These are phyloP conservation scores for Hirschioporus abietinus DNA, from an alignment of 768 basidiomycete species.

Conservation along the genomic window DNA sequence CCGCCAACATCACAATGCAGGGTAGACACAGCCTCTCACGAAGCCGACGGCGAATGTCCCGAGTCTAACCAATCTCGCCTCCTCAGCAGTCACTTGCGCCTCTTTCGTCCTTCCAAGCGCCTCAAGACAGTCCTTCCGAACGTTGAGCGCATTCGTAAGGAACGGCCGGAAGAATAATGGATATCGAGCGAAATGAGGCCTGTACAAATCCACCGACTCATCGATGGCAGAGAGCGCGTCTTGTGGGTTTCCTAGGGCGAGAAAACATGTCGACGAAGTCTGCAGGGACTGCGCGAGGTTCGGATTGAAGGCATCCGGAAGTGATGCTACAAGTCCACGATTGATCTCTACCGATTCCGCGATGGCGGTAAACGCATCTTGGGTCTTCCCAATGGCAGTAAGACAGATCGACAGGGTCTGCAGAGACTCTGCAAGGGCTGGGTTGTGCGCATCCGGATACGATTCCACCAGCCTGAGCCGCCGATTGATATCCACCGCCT, in stretches of 20 bases:
- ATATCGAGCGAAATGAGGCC: not conserved
- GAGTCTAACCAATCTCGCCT: too few relatives aligned
- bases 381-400: too few relatives aligned
- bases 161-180: too few relatives aligned
- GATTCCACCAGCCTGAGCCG: too few relatives aligned
- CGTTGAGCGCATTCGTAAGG: too few relatives aligned
- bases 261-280: conserved; percentile 7
- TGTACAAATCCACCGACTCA: conserved; percentile 5
- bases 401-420: not conserved
- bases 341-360: conserved; percentile 7
- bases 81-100: too few relatives aligned
- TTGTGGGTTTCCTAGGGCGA: conserved; percentile 1
- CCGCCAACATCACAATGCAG: too few relatives aligned
- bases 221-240: conserved; percentile 11
- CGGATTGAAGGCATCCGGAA: conserved; percentile 8
- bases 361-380: conserved; percentile 9
- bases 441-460: not conserved
- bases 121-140: too few relatives aligned
- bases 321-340: conserved; percentile 9
- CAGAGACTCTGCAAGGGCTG: not conserved
- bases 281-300: conserved; percentile 10
- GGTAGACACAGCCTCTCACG: too few relatives aligned
- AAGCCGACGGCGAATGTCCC: too few relatives aligned
- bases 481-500: not conserved
- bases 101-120: too few relatives aligned